phyloP scores from a whole-genome alignment of 1,139 yeast species.

The Zygoascus sp. region DNA sequence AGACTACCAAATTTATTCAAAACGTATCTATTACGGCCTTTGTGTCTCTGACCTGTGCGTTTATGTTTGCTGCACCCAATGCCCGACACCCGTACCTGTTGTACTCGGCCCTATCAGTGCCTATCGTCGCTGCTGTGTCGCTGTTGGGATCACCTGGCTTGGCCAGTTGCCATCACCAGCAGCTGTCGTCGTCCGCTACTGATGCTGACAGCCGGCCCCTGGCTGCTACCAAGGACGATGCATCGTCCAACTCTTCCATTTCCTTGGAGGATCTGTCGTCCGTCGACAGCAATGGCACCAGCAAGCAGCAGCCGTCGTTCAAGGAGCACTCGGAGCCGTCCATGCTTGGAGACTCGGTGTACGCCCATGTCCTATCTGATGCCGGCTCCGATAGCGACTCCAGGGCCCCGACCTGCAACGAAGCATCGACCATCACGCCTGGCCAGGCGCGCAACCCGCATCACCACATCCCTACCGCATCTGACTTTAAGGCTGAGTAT shows the following conservation, averaged over 20 bases:
- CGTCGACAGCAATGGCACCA: constrained; percentile 2
- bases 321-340: constrained; percentile 20
- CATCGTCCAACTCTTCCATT: constrained; percentile 4
- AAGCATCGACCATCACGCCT: neutral
- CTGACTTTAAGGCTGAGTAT: constrained; percentile 11
- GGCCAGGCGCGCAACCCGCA: constrained; percentile 4
- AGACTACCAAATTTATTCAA: constrained; percentile 12
- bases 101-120: constrained; percentile 26
- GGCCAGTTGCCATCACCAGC: neutral
- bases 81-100: constrained; percentile 30
- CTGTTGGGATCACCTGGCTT: neutral
- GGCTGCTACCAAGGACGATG: constrained; percentile 8
- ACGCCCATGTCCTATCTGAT: constrained; percentile 19
- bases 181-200: too few relatives aligned
- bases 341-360: constrained; percentile 26
- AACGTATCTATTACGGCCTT: constrained; percentile 23
- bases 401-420: constrained; percentile 8
- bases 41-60: constrained; percentile 23
- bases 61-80: constrained; percentile 22
- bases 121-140: constrained; percentile 17
- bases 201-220: neutral
- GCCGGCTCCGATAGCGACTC: constrained; percentile 11
- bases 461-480: constrained; percentile 2
- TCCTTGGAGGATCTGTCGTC: constrained; percentile 8
- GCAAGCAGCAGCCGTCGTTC: constrained; percentile 7